Conservation (phyloP, 306 rosid genomes). For the Prunus padus region DNA sequence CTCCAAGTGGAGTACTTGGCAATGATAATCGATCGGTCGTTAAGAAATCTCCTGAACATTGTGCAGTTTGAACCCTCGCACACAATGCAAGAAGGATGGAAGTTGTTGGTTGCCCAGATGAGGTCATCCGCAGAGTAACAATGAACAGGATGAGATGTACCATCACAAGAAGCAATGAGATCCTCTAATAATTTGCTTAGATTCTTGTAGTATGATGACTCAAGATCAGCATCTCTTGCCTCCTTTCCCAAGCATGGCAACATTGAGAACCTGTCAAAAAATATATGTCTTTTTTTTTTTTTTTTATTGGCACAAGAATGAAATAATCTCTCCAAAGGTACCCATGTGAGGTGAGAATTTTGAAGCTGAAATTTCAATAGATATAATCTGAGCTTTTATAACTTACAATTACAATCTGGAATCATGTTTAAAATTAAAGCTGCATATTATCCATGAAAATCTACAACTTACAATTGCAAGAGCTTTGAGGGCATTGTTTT, state of each 20-base stretch:
- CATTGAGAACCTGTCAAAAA: neutral
- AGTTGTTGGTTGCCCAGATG: neutral
- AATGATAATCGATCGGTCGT: neutral
- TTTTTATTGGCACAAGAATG: too few species aligned
- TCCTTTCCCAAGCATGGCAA: neutral
- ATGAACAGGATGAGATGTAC: neutral
- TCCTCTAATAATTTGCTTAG: neutral
- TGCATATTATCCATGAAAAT: neutral
- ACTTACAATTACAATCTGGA: neutral
- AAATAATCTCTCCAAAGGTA: too few species aligned
- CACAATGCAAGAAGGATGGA: neutral
- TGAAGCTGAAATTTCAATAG: too few species aligned
- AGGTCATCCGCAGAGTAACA: neutral
- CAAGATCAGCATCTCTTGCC: neutral
- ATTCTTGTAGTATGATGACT: neutral
- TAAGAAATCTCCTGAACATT: neutral
- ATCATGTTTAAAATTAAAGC: neutral
- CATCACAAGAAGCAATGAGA: neutral
- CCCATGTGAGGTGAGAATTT: too few species aligned
- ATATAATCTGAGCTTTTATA: too few species aligned
- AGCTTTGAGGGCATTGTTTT: neutral
- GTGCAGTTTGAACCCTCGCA: neutral
- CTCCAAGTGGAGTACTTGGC: neutral
- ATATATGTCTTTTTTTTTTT: too few species aligned
- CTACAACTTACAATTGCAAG: neutral